A percentile compares a stretch with the other conserved stretches of the same genome.
Conservation (phyloP, 225 moss, liverwort and hornwort genomes). For the Pseudoscleropodium purum region DNA sequence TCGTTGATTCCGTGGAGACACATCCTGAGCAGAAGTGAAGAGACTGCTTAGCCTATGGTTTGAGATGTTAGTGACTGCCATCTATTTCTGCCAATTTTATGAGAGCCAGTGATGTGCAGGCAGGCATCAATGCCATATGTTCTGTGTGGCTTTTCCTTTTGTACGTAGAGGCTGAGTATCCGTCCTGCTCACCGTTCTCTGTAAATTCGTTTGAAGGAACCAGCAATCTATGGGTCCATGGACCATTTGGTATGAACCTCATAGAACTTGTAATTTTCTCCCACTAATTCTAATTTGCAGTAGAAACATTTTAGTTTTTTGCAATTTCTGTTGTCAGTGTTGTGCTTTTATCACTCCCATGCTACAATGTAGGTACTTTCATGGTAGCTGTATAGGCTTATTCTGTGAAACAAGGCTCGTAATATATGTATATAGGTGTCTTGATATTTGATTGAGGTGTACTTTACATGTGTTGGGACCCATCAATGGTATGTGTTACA, state of each 20-base stretch:
- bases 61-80: not conserved
- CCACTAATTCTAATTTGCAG: not conserved
- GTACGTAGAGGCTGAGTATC: not conserved
- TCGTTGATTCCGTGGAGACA: not conserved
- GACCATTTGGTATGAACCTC: not conserved
- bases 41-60: not conserved
- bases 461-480: not conserved
- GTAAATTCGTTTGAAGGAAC: slow-evolving; percentile 4
- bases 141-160: not conserved
- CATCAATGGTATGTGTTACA: not conserved
- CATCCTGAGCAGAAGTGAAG: slow-evolving; percentile 1
- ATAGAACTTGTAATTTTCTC: not conserved
- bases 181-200: not conserved
- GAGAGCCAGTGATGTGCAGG: not conserved
- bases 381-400: not conserved
- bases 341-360: not conserved
- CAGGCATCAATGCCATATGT: not conserved
- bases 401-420: not conserved
- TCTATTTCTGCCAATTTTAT: not conserved
- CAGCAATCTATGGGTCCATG: not conserved
- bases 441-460: not conserved
- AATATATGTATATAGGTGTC: not conserved
- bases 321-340: not conserved
- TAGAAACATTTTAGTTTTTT: not conserved
- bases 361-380: not conserved